Conservation (phyloP, 208 protist genomes). For the Leishmania braziliensis region DNA sequence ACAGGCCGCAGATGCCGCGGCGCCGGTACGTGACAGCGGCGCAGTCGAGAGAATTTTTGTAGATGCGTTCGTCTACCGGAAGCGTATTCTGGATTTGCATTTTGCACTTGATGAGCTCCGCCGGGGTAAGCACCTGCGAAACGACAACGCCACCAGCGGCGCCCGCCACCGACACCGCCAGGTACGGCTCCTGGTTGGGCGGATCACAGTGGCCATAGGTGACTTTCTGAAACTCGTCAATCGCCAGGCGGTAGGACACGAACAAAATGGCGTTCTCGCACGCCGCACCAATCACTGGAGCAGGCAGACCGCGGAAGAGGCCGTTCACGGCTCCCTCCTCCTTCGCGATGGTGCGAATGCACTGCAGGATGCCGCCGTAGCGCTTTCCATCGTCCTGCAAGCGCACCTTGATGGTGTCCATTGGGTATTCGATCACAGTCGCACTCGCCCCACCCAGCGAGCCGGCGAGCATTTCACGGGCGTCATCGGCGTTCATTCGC, state of each 20-base stretch:
- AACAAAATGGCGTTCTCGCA: constrained; percentile 89
- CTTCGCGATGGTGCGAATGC: constrained; percentile 68
- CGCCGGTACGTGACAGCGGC: constrained; percentile 57
- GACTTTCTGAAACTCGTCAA: constrained; percentile 56
- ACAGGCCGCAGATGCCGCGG: constrained; percentile 78
- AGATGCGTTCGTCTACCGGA: constrained; percentile 64
- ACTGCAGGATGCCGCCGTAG: constrained; percentile 63
- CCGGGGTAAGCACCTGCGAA: constrained; percentile 85
- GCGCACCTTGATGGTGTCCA: constrained; percentile 94
- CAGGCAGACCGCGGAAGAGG: constrained; percentile 89
- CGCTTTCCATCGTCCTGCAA: constrained; percentile 83
- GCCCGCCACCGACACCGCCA: constrained; percentile 58
- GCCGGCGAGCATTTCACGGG: constrained; percentile 72
- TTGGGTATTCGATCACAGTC: constrained; percentile 89
- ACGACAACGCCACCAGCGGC: constrained; percentile 77
- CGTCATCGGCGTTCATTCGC: constrained; percentile 61
- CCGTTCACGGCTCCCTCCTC: constrained; percentile 86
- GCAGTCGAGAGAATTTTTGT: constrained; percentile 87
- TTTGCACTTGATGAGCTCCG: constrained; percentile 92
- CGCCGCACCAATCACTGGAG: constrained; percentile 83
- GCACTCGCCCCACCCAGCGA: constrained; percentile 76
- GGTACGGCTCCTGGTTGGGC: constrained; percentile 73
- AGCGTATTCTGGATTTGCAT: constrained; percentile 94
- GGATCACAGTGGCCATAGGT: constrained; percentile 46
- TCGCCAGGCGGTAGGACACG: constrained; percentile 60